These are phyloP conservation scores for Sporisorium reilianum DNA, from an alignment of 1,284 basidiomycete genomes.

Conservation along the genomic window DNA sequence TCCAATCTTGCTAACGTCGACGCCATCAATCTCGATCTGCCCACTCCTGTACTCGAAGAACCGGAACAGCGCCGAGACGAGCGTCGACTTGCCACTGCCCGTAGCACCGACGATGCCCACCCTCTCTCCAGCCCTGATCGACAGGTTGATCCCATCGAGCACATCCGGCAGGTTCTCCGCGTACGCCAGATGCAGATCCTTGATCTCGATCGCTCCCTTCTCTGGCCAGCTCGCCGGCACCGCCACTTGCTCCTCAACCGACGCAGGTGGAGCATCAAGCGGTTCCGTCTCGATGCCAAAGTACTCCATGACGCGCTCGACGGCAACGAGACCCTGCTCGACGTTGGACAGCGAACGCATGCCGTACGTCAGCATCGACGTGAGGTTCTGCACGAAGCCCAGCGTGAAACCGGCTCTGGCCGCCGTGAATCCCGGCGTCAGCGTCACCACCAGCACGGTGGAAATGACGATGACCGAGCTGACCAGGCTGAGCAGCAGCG, in stretches of 20 bases:
- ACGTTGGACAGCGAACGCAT: slow-evolving; percentile 67
- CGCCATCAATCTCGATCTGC: slow-evolving; percentile 78
- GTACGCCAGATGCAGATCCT: slow-evolving; percentile 71
- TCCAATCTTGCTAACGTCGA: slow-evolving; percentile 73
- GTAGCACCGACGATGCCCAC: slow-evolving; percentile 73
- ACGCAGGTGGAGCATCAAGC: slow-evolving; percentile 45
- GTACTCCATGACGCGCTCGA: slow-evolving; percentile 68
- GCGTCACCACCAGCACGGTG: slow-evolving; percentile 54
- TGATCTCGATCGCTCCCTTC: slow-evolving; percentile 61
- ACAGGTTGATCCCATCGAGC: slow-evolving; percentile 71
- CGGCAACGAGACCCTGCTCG: slow-evolving; percentile 68
- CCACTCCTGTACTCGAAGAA: slow-evolving; percentile 78
- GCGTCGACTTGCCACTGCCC: slow-evolving; percentile 78
- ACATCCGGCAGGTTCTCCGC: slow-evolving; percentile 72
- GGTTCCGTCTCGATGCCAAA: slow-evolving; percentile 50
- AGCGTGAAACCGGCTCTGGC: slow-evolving; percentile 59
- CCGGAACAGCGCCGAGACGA: slow-evolving; percentile 81
- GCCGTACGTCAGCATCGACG: slow-evolving; percentile 55
- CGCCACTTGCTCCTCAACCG: slow-evolving; percentile 15
- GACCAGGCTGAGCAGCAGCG: slow-evolving; percentile 73
- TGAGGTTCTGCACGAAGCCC: slow-evolving; percentile 56
- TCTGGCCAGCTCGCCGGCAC: slow-evolving; percentile 63
- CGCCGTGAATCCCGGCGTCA: slow-evolving; percentile 27
- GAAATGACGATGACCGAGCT: slow-evolving; percentile 59
- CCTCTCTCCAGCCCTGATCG: slow-evolving; percentile 72